A percentile compares a stretch with the other conserved stretches of the same genome.
phyloP scores from a whole-genome alignment of 1,284 basidiomycete species.

The Cryptococcus floricola region DNA sequence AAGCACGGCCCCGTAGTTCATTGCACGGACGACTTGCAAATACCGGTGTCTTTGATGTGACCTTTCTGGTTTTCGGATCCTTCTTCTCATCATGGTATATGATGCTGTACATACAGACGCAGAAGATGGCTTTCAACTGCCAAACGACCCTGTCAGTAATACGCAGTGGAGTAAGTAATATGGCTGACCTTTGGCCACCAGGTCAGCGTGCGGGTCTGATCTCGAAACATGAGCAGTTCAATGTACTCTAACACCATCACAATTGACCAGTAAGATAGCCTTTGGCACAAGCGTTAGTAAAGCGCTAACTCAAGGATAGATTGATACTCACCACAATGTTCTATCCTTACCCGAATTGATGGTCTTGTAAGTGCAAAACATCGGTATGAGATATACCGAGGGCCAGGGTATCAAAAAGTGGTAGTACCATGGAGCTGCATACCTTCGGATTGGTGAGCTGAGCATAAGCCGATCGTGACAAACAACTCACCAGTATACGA shows the following conservation, averaged over 20 bases:
- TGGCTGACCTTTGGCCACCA: constrained; percentile 32
- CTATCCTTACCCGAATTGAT: constrained; percentile 18
- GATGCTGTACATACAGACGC: constrained; percentile 19
- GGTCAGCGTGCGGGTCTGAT: constrained; percentile 16
- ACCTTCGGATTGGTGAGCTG: constrained; percentile 10
- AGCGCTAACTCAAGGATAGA: neutral
- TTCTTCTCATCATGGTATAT: constrained; percentile 9
- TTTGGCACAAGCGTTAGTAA: neutral
- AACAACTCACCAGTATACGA: constrained; percentile 24
- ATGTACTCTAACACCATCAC: constrained; percentile 28
- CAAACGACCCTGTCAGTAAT: neutral
- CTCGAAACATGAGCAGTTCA: constrained; percentile 28
- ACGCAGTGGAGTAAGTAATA: neutral
- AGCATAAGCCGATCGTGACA: neutral
- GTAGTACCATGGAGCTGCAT: constrained; percentile 27
- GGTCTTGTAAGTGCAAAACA: constrained; percentile 16
- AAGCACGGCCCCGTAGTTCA: neutral
- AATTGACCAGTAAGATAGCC: constrained; percentile 30
- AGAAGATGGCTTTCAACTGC: constrained; percentile 29
- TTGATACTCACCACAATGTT: constrained; percentile 18
- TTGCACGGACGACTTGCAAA: constrained; percentile 8
- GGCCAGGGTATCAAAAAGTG: constrained; percentile 25
- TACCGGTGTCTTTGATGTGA: constrained; percentile 10
- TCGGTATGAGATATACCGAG: constrained; percentile 24
- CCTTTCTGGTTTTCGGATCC: constrained; percentile 8